Percentiles rank a stretch among this genome's conserved stretches.
phyloP scores from a whole-genome alignment of 2,329 filamentous ascomycete species.

The Aspergillus tubingensis region DNA sequence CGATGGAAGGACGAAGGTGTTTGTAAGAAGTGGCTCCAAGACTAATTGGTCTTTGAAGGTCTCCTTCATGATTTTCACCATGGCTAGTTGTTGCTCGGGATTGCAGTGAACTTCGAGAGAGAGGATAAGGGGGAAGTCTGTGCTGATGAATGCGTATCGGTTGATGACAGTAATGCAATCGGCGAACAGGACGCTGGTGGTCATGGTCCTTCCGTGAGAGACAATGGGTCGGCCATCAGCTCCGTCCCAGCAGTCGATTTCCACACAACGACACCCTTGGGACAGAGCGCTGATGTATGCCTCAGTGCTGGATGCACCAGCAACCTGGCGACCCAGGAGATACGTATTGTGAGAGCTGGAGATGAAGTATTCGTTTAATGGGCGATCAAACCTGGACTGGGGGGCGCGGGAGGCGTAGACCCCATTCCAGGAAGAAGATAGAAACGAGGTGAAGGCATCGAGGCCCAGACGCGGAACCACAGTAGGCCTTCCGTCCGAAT shows the following conservation, averaged over 20 bases:
- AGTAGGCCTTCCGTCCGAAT: conserved; percentile 30
- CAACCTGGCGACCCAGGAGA: conserved; percentile 84
- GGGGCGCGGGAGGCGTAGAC: conserved; percentile 64
- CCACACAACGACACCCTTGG: conserved; percentile 89
- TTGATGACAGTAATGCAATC: conserved; percentile 93
- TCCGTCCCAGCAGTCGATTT: conserved; percentile 98
- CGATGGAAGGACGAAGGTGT: conserved; percentile 71
- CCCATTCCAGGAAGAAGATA: conserved; percentile 73
- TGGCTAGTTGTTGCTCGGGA: conserved; percentile 75
- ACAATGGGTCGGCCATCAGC: conserved; percentile 83
- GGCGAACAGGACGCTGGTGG: conserved; percentile 81
- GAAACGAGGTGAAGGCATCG: conserved; percentile 73
- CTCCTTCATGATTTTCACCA: conserved; percentile 87
- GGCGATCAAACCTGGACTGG: conserved; percentile 70
- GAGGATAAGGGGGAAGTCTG: conserved; percentile 86
- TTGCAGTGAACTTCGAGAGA: conserved; percentile 96
- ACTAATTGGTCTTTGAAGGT: conserved; percentile 81
- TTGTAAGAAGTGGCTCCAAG: conserved; percentile 70
- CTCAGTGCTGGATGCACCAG: conserved; percentile 87
- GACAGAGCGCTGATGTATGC: conserved; percentile 89
- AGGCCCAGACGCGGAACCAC: conserved; percentile 69
- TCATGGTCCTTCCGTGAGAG: conserved; percentile 86
- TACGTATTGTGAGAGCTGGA: conserved; percentile 99
- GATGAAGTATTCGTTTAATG: conserved; percentile 95
- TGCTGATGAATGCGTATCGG: conserved; percentile 87